Base-by-base conservation (phyloP, 805 yeast species). In the Clavispora phyllophila region DNA sequence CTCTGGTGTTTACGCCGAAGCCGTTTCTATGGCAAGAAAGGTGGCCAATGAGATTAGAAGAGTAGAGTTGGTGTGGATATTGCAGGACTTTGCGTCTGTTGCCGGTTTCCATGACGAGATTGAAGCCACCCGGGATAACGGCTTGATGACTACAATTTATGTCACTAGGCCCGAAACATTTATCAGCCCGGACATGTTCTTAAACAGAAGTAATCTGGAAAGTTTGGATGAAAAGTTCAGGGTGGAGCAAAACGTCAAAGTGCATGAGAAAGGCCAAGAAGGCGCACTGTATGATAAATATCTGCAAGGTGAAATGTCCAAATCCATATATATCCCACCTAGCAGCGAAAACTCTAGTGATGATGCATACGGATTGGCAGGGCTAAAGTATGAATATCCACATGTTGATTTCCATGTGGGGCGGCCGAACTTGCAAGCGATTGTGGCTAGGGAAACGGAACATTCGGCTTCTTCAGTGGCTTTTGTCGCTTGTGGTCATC, bases 1-100 rank as follows among this genome's bases (percentile, higher is more conserved):
- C 41, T 82, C 91, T 0, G 86, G 81, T n/a, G 62, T 72, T 20
- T 62, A 66, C 36, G 66, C 70, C 13, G 73, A 72, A 50, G 72
- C 69, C 29, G 45, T 54, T 41, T 60, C 60, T 45, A 48, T 64
- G 45, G 63, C 64, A 4, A 36, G 29, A 13, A 57, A 53, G 20
- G 50, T 61, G 2, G 43, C 39, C 9, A 33, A 47, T 22, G 54
- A 61, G 37, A 47, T 29, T 4, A 40, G 33, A 9, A 37, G 34
- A 22, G 40, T 51, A 23, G 46, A 46, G 40, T 42, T 53, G 35
- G 24, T 44, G 15, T 53, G 56, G 56, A 45, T 53, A 17, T 33
- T 53, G 14, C 46, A 53, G 26, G 56, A 51, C 4, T 14, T 43
- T 17, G 38, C 23, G 39, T 39, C 48, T 2, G 38, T 51, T 15